Percentiles rank a stretch among this genome's conserved stretches.
phyloP scores from a whole-genome alignment of 2,329 filamentous ascomycete species.

The Colletotrichum brevisporum region DNA sequence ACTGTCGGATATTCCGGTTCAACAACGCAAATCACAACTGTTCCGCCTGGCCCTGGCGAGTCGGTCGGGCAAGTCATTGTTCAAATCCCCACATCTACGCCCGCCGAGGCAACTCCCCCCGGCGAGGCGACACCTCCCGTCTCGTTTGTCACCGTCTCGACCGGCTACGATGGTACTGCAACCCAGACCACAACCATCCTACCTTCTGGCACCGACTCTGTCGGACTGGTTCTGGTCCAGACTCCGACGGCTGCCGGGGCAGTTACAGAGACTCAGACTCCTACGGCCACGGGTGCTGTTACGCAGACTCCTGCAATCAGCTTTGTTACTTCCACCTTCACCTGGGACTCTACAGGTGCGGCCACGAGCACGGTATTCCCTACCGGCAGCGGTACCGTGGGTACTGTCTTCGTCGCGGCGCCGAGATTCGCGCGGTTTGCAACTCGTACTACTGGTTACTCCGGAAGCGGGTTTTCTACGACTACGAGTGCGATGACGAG shows the following conservation, averaged over 20 bases:
- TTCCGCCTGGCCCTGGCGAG: background rate
- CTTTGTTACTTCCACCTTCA: background rate
- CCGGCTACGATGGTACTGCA: conserved; percentile 17
- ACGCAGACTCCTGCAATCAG: background rate
- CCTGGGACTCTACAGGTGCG: conserved; percentile 23
- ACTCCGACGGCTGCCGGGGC: conserved; percentile 15
- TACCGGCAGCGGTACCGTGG: conserved; percentile 1
- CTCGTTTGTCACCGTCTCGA: conserved; percentile 31
- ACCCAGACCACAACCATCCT: conserved; percentile 27
- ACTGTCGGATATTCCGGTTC: conserved; percentile 4
- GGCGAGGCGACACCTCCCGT: background rate
- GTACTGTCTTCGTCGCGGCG: conserved; percentile 5
- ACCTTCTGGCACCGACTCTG: conserved; percentile 7
- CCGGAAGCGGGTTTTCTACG: background rate
- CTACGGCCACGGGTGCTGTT: no score
- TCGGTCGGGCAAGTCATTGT: conserved; percentile 1
- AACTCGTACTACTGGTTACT: conserved; percentile 5
- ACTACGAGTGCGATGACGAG: conserved; percentile 12
- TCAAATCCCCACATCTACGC: background rate
- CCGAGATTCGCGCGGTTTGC: conserved; percentile 14
- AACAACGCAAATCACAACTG: background rate
- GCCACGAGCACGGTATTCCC: conserved; percentile 18
- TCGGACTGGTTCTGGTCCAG: conserved; percentile 30
- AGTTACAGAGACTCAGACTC: no score
- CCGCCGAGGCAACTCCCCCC: background rate